Evolutionary conservation across 2,329 filamentous ascomycete genomes (phyloP), one percentile per base, ranked within the genome.

Genomic region (Ophiostoma himal-ulmi): DNA sequence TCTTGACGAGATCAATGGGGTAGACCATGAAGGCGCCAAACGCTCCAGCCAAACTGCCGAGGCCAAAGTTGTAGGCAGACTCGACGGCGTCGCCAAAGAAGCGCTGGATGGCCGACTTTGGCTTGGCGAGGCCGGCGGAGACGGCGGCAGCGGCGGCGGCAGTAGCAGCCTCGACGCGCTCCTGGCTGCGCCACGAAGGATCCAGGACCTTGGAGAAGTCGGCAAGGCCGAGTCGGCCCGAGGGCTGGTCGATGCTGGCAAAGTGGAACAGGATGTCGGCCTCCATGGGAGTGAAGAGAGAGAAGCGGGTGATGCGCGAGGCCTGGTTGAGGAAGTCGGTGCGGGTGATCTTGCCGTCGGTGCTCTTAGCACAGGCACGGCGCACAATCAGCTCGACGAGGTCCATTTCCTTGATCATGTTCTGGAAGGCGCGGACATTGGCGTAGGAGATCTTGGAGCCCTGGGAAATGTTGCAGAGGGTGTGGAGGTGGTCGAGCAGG

Each of bases 11-110:
- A 82, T 99, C 95, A 78, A 99, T 98, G 34, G 95, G 95, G 79
- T 99, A 99, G 69, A 99, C 95, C 93, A 99, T 97, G 79, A 99
- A 98, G 14, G 95, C 95, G 79, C 95, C 95, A 78, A 99, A 99
- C 11, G 95, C 95, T 81, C 95, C 95, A 8, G 95, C 95, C 75
- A 97, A 75, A 78, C 91, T 93, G 72, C 95, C 95, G 7, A 99
- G 87, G 3, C 83, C 88, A 78, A 99, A 99, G 83, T 96, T 94
- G 80, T 97, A 96, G 1, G 84, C 87, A 1, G 94, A 96, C 78
- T 94, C 91, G 17, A 92, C 80, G 41, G 93, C 78, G 70, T 86
- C 82, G 73, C 88, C 82, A 20, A 96, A 75, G 72, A 93, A 75
- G 72, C 84, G 82, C 75, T 84, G 82, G 13, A 86, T 82, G 41